phyloP scores from a whole-genome alignment of 1,139 yeast genomes.

The Geotrichum bryndzae region DNA sequence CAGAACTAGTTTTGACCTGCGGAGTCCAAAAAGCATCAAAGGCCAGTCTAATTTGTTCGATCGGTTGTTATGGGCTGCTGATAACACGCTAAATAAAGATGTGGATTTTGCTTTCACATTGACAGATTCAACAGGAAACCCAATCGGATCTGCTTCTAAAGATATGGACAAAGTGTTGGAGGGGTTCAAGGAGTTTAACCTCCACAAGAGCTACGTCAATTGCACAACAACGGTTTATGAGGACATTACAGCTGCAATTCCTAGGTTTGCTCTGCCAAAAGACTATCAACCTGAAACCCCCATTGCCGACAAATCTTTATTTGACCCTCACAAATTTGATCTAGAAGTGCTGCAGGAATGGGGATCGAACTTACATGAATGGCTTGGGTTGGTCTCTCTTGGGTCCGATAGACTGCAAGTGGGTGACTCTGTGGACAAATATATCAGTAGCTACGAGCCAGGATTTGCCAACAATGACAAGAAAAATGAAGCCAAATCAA shows the following conservation, averaged over 20 bases:
- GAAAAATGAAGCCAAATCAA: conserved; percentile 10
- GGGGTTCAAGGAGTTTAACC: not conserved
- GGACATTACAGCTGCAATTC: conserved; percentile 14
- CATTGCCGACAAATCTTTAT: not conserved
- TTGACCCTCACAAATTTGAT: conserved; percentile 3
- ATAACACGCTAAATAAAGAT: conserved; percentile 10
- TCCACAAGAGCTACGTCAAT: conserved; percentile 1
- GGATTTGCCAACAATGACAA: not conserved
- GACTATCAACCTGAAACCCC: conserved; percentile 1
- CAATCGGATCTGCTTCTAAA: not conserved
- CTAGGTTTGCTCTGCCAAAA: conserved; percentile 18
- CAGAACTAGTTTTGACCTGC: conserved; percentile 22
- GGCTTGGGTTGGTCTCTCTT: conserved; percentile 30
- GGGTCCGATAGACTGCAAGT: conserved; percentile 21
- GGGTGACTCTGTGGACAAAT: conserved; percentile 23
- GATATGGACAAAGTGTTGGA: not conserved
- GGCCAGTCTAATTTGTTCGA: conserved; percentile 25
- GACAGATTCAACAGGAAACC: not conserved
- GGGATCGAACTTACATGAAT: conserved; percentile 30
- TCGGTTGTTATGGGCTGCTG: conserved; percentile 39
- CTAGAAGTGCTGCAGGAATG: conserved; percentile 29
- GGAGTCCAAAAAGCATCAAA: conserved; percentile 3
- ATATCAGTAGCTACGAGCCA: conserved; percentile 26
- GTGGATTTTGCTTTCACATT: conserved; percentile 8
- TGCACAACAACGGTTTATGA: conserved; percentile 10